phyloP scores from a whole-genome alignment of 192 early-diverging fungal species.

The Phycomyces nitens region DNA sequence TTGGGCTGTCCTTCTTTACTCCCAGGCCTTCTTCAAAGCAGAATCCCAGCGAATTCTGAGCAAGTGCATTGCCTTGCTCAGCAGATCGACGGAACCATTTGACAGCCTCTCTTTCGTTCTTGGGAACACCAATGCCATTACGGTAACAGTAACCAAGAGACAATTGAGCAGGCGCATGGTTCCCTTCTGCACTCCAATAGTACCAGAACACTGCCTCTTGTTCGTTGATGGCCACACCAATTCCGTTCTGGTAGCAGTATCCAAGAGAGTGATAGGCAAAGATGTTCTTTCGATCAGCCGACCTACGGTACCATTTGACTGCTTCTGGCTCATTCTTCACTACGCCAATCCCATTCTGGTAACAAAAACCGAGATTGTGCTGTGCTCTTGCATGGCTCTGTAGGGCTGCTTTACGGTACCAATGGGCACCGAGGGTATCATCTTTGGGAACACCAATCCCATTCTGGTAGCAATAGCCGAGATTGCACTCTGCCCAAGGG shows the following conservation, averaged over 20 bases:
- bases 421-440: constrained; percentile 47
- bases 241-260: constrained; percentile 58
- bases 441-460: constrained; percentile 56
- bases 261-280: constrained; percentile 55
- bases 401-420: constrained; percentile 57
- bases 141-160: constrained; percentile 59
- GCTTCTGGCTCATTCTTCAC: constrained; percentile 48
- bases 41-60: constrained; percentile 77
- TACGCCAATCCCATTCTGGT: constrained; percentile 79
- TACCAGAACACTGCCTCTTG: constrained; percentile 55
- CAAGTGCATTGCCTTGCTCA: constrained; percentile 67
- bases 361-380: constrained; percentile 79
- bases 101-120: constrained; percentile 46
- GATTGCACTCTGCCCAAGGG: constrained; percentile 59
- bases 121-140: constrained; percentile 51
- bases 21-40: constrained; percentile 80
- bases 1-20: constrained; percentile 46
- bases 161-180: constrained; percentile 52
- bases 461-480: constrained; percentile 73
- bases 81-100: constrained; percentile 66
- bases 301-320: constrained; percentile 49
- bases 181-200: constrained; percentile 48
- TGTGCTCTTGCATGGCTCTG: constrained; percentile 52
- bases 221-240: constrained; percentile 48
- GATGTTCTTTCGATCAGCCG: constrained; percentile 46